Evolutionary conservation across 257 asterid genomes (phyloP).

Genomic region (Buddleja alternifolia): DNA sequence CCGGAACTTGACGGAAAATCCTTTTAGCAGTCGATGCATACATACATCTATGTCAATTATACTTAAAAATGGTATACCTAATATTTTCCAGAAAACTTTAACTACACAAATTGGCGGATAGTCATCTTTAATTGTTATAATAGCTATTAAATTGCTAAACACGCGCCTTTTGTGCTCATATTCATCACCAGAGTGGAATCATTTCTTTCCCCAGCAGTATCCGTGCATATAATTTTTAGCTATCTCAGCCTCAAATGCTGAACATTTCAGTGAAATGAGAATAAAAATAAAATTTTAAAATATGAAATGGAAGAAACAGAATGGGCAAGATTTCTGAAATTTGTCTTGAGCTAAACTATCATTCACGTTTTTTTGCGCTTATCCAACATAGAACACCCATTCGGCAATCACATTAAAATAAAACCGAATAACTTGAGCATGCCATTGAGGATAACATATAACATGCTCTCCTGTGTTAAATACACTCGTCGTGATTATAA

Average conservation of each 20-base stretch:
- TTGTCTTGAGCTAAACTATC: no score
- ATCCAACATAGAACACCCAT: background rate
- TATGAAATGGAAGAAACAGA: no score
- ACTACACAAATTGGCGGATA: background rate
- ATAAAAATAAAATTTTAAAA: no score
- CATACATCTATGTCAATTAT: no score
- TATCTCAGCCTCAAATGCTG: no score
- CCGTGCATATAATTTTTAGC: no score
- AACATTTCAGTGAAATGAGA: no score
- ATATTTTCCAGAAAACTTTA: background rate
- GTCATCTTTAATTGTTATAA: background rate
- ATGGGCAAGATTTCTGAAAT: no score
- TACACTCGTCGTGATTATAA: background rate
- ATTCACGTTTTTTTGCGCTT: background rate
- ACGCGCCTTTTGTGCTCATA: background rate
- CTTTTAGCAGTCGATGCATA: no score
- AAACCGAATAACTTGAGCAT: background rate
- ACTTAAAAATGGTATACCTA: background rate
- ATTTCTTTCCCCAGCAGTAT: no score
- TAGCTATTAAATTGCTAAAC: background rate
- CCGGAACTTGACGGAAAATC: background rate
- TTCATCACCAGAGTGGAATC: no score
- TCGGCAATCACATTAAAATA: background rate
- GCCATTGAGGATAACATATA: slow-evolving; percentile 7
- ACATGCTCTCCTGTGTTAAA: background rate